phyloP scores from a whole-genome alignment of 306 rosid species.

The Crataegus laevigata region DNA sequence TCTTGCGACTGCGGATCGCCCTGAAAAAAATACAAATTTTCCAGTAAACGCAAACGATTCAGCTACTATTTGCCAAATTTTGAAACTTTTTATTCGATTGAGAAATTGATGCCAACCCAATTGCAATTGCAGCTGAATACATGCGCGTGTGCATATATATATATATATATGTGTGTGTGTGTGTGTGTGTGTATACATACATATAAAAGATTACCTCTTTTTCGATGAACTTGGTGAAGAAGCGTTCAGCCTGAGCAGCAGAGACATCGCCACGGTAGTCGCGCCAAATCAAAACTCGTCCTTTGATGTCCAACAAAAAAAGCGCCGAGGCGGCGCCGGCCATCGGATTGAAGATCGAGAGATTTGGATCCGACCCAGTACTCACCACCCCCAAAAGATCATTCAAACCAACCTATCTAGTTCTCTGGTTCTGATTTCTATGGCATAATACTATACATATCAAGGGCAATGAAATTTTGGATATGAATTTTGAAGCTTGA shows the following conservation, averaged over 20 bases:
- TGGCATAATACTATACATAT: not conserved
- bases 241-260: slow-evolving; percentile 70
- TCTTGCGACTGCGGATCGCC: slow-evolving; percentile 73
- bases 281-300: slow-evolving; percentile 83
- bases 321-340: slow-evolving; percentile 88
- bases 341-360: slow-evolving; percentile 27
- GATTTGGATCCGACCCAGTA: not conserved
- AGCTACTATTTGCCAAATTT: not conserved
- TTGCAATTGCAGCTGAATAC: not conserved
- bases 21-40: slow-evolving; percentile 13
- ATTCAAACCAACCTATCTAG: not conserved
- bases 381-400: not conserved
- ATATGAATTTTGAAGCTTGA: not conserved
- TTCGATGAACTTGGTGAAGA: slow-evolving; percentile 86
- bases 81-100: not conserved
- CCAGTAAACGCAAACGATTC: not conserved
- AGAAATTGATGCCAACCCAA: not conserved
- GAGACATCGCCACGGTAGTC: slow-evolving; percentile 87
- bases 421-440: not conserved
- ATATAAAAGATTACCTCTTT: slow-evolving; percentile 40
- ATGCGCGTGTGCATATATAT: too few relatives aligned
- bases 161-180: too few relatives aligned
- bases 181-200: too few relatives aligned
- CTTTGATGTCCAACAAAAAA: slow-evolving; percentile 76
- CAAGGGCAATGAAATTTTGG: not conserved